phyloP scores from a whole-genome alignment of 352 stramenopile species.

The Phytophthora europaea region DNA sequence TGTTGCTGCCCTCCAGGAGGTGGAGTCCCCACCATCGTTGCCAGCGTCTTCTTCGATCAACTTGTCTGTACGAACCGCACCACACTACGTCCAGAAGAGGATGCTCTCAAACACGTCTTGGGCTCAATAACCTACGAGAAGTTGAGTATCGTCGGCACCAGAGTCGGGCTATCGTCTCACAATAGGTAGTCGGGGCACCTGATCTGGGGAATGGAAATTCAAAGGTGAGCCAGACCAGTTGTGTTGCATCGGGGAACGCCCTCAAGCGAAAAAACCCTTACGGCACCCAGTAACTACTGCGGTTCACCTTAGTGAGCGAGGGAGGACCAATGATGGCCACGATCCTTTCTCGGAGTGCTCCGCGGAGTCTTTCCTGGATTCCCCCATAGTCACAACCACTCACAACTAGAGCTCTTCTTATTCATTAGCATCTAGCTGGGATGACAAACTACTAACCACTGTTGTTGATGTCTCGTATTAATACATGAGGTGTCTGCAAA shows the following conservation, averaged over 20 bases:
- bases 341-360: conserved; percentile 1
- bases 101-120: background rate
- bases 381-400: conserved; percentile 6
- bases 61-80: background rate
- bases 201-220: background rate
- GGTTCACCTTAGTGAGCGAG: conserved; percentile 1
- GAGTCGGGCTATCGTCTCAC: background rate
- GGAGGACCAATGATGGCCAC: background rate
- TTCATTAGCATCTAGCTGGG: conserved; percentile 1
- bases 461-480: background rate
- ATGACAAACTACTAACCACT: background rate
- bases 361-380: conserved; percentile 4
- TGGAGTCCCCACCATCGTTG: background rate
- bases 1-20: background rate
- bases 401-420: conserved; percentile 5
- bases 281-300: background rate
- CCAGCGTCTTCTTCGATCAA: background rate
- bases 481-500: too few relatives aligned
- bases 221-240: conserved; percentile 1
- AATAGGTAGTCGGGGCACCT: background rate
- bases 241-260: conserved; percentile 9
- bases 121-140: background rate
- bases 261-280: conserved; percentile 3
- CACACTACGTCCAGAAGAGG: background rate
- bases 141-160: background rate